Evolutionary conservation across 768 basidiomycete genomes (phyloP).

Genomic region (Hydnomerulius pinastri): DNA sequence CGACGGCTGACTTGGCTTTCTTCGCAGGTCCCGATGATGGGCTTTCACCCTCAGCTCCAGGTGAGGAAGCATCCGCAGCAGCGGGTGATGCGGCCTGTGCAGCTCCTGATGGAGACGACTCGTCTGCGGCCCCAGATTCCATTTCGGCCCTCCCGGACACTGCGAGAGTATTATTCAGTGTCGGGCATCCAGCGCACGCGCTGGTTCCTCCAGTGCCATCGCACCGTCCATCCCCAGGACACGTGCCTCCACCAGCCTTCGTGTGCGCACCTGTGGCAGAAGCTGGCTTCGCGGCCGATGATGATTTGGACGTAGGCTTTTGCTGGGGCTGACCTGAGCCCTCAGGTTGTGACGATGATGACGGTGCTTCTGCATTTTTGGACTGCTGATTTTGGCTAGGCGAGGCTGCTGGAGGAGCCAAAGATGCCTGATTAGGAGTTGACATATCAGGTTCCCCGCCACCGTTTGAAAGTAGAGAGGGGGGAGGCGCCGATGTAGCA

Average conservation of each 20-base stretch:
- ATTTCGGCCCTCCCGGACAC: constrained; percentile 44
- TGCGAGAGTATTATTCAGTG: constrained; percentile 83
- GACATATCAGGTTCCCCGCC: constrained; percentile 36
- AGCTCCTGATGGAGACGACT: constrained; percentile 18
- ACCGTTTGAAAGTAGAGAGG: constrained; percentile 36
- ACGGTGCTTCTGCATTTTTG: constrained; percentile 30
- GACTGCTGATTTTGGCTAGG: constrained; percentile 33
- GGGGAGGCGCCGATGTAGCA: constrained; percentile 32
- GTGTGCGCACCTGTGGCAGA: constrained; percentile 33
- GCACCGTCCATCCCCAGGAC: constrained; percentile 97
- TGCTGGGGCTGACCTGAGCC: constrained; percentile 24
- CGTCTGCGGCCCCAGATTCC: constrained; percentile 32
- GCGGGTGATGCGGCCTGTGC: constrained; percentile 28
- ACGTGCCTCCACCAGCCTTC: constrained; percentile 61
- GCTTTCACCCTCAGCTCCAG: constrained; percentile 29
- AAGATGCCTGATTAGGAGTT: constrained; percentile 38
- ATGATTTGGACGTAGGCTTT: constrained; percentile 26
- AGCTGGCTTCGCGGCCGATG: constrained; percentile 29
- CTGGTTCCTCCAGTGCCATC: constrained; percentile 95
- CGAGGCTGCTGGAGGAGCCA: constrained; percentile 28
- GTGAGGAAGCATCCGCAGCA: constrained; percentile 38
- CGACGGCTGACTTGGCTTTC: constrained; percentile 48
- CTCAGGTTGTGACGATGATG: constrained; percentile 30
- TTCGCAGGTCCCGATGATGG: constrained; percentile 30
- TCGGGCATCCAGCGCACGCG: constrained; percentile 94